These are phyloP conservation scores for Ceratorhiza oryzae-sativae DNA, from an alignment of 1,284 basidiomycete genomes.

Conservation along the genomic window DNA sequence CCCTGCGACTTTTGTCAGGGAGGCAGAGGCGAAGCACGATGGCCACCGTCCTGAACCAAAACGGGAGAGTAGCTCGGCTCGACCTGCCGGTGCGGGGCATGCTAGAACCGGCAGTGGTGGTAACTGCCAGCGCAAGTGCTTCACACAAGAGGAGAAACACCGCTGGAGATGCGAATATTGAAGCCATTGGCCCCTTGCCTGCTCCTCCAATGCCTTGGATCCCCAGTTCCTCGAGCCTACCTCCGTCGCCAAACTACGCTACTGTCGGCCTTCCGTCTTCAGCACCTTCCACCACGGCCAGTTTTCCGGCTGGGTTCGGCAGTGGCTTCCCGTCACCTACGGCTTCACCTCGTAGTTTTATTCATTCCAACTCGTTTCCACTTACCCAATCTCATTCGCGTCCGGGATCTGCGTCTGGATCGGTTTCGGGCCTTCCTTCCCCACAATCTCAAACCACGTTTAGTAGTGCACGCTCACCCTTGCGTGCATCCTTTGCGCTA, in stretches of 20 bases:
- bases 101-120: background rate
- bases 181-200: background rate
- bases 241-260: background rate
- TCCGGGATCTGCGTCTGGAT: background rate
- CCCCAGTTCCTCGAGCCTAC: background rate
- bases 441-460: background rate
- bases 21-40: background rate
- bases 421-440: background rate
- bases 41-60: background rate
- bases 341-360: background rate
- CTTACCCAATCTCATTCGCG: background rate
- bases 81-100: slow-evolving; percentile 8
- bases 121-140: background rate
- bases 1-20: slow-evolving; percentile 22
- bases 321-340: slow-evolving; percentile 1
- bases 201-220: background rate
- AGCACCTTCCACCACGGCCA: background rate
- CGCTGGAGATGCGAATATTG: slow-evolving; percentile 12
- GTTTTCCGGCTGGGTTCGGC: background rate
- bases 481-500: slow-evolving; percentile 25
- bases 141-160: slow-evolving; percentile 17
- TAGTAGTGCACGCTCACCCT: slow-evolving; percentile 10
- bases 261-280: slow-evolving; percentile 23
- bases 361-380: slow-evolving; percentile 19
- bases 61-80: background rate